These are phyloP conservation scores for Raffaelea arxii DNA, from an alignment of 2,329 filamentous ascomycete genomes.

Conservation along the genomic window DNA sequence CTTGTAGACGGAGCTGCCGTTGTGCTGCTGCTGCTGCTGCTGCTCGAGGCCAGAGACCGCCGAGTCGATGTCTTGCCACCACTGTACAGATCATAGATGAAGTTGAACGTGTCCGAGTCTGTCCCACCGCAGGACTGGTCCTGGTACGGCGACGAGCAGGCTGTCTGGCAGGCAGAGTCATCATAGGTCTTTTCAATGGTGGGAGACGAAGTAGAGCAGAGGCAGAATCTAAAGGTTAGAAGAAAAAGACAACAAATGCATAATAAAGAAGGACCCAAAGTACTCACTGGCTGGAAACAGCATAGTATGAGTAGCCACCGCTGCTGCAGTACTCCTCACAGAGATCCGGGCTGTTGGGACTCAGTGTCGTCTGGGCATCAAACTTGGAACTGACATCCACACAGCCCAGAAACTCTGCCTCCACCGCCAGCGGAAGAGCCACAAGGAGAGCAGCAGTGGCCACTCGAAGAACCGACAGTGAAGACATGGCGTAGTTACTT, in stretches of 20 bases:
- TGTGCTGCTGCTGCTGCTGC: neutral
- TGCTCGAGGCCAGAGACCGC: neutral
- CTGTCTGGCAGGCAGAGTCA: constrained; percentile 8
- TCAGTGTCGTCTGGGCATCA: neutral
- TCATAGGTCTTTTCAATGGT: constrained; percentile 11
- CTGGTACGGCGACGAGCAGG: constrained; percentile 9
- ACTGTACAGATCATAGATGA: constrained; percentile 13
- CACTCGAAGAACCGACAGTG: constrained; percentile 5
- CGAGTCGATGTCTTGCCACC: neutral
- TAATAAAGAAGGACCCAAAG: neutral
- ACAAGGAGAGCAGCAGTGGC: constrained; percentile 5
- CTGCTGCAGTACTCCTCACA: constrained; percentile 7
- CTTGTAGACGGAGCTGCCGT: neutral
- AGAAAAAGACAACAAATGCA: neutral
- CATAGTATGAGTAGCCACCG: constrained; percentile 12
- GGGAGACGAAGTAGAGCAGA: constrained; percentile 5
- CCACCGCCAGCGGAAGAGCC: constrained; percentile 2
- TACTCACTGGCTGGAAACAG: constrained; percentile 9
- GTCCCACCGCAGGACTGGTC: constrained; percentile 10
- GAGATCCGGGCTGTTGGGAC: constrained; percentile 8
- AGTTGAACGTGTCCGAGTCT: constrained; percentile 7
- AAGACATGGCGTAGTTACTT: constrained; percentile 4
- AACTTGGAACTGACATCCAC: constrained; percentile 13
- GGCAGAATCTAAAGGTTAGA: constrained; percentile 9
- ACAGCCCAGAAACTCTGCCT: constrained; percentile 11